Evolutionary conservation across 2,329 filamentous ascomycete genomes (phyloP), one percentile per base, ranked within the genome.

Genomic region (Penicillium sp.): DNA sequence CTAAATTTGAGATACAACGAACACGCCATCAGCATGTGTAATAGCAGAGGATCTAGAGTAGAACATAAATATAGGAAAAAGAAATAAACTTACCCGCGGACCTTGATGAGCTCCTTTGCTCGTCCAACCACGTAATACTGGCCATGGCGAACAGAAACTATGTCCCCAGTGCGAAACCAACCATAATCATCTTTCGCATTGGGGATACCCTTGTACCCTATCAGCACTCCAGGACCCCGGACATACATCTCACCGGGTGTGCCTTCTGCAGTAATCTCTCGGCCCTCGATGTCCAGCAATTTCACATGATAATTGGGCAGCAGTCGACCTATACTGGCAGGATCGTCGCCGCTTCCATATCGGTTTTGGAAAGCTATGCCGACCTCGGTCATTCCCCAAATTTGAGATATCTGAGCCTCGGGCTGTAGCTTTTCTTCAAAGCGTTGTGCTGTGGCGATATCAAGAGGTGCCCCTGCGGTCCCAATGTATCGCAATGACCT

Each of bases 361-460:
- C 66, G 68, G 53, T 69, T 72, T 54, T 76, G 73, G 63, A 78
- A 75, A 2, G 61, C 71, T 62, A 68, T 73, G 55, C 81, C 81
- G 62, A 66, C 73, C 65, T 83, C 81, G 0, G 81, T 83, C 76
- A 82, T 81, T 1, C 81, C 81, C 75, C 78, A 83, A 38, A 81
- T 72, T 58, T 80, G 78, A 9, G 70, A 71, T 14, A 81, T 71
- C 18, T 70, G 68, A 0, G 78, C 76, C 30, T 73, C 65, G 1
- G 61, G 60, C 24, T 73, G 64, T 40, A 82, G 74, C 21, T 77
- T 65, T 5, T 64, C 61, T 33, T 74, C 69, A 59, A 80, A 69
- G 48, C 69, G 64, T n/a, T 68, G 61, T 66, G 79, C 71, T 14
- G 73, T 68, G 0, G 65, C 66, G 1, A 68, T 69, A 11, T 76